A percentile compares a stretch with the other conserved stretches of the same genome.
These are phyloP conservation scores for Fonsecaea multimorphosa DNA, from an alignment of 2,329 filamentous ascomycete genomes.

Conservation along the genomic window DNA sequence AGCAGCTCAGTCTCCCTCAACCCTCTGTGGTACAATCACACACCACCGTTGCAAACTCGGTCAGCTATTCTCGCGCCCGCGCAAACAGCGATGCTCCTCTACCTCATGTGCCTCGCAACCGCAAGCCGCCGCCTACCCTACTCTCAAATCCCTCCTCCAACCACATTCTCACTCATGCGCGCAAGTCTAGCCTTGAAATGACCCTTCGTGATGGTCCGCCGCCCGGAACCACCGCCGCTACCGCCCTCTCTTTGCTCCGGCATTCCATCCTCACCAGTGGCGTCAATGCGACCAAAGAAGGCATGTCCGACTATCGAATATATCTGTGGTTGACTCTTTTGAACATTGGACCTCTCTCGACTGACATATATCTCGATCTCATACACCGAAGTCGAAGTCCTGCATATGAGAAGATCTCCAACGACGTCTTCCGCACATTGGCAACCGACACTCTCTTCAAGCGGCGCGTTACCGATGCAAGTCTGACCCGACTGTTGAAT, in stretches of 20 bases:
- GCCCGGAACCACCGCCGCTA: constrained; percentile 63
- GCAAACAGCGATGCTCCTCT: constrained; percentile 75
- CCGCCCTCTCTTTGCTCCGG: constrained; percentile 52
- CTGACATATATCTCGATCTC: constrained; percentile 85
- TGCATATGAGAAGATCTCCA: constrained; percentile 95
- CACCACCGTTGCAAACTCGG: constrained; percentile 40
- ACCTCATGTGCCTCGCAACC: constrained; percentile 41
- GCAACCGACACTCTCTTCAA: constrained; percentile 98
- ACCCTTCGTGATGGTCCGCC: constrained; percentile 81
- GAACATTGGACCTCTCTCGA: constrained; percentile 81
- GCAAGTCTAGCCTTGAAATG: constrained; percentile 68
- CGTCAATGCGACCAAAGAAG: constrained; percentile 59
- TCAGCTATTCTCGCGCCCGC: constrained; percentile 52
- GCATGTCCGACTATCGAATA: constrained; percentile 84
- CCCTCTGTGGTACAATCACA: constrained; percentile 52
- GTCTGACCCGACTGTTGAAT: constrained; percentile 90
- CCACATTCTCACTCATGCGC: constrained; percentile 53
- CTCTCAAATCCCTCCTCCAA: constrained; percentile 46
- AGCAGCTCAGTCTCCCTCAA: constrained; percentile 52
- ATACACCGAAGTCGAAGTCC: constrained; percentile 93
- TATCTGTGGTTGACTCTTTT: constrained; percentile 96
- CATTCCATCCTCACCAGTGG: constrained; percentile 57
- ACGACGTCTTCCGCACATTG: constrained; percentile 95
- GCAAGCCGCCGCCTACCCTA: constrained; percentile 39
- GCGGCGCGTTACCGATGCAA: constrained; percentile 91